These are phyloP conservation scores for Circinella minor DNA, from an alignment of 371 early-diverging fungal species.

Conservation along the genomic window DNA sequence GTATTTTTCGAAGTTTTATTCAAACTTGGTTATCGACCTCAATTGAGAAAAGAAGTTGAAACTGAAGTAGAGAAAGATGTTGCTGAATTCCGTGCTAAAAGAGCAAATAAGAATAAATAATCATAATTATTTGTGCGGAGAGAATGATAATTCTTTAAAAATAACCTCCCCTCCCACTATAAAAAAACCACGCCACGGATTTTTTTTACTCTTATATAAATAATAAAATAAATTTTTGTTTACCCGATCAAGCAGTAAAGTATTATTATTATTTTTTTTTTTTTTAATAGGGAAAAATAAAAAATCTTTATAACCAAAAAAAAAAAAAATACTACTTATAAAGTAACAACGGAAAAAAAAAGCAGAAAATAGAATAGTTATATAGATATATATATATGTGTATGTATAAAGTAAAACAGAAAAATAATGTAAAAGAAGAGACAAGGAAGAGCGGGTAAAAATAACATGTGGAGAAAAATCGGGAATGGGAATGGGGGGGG, in stretches of 20 bases:
- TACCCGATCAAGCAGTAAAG: background rate
- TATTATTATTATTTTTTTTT: background rate
- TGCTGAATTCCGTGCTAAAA: conserved; percentile 59
- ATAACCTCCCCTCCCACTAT: too few species aligned
- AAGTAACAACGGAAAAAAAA: background rate
- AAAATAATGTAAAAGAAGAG: conserved; percentile 7
- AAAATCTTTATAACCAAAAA: background rate
- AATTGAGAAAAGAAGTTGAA: conserved; percentile 68
- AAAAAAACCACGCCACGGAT: too few species aligned
- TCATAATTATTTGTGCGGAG: too few species aligned
- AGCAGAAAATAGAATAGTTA: background rate
- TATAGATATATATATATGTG: background rate
- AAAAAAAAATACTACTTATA: background rate
- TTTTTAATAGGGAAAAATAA: too few species aligned
- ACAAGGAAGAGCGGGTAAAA: background rate
- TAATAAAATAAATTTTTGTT: too few species aligned
- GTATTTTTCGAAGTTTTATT: conserved; percentile 92
- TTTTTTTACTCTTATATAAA: too few species aligned
- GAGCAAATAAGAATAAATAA: conserved; percentile 10
- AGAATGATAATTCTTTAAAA: too few species aligned
- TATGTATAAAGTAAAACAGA: conserved; percentile 1
- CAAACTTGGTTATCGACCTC: conserved; percentile 80
- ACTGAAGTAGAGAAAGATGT: conserved; percentile 66
- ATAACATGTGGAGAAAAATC: background rate
- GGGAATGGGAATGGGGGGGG: too few species aligned